These are phyloP conservation scores for Thelonectria olida DNA, from an alignment of 2,329 filamentous ascomycete genomes.

Conservation along the genomic window DNA sequence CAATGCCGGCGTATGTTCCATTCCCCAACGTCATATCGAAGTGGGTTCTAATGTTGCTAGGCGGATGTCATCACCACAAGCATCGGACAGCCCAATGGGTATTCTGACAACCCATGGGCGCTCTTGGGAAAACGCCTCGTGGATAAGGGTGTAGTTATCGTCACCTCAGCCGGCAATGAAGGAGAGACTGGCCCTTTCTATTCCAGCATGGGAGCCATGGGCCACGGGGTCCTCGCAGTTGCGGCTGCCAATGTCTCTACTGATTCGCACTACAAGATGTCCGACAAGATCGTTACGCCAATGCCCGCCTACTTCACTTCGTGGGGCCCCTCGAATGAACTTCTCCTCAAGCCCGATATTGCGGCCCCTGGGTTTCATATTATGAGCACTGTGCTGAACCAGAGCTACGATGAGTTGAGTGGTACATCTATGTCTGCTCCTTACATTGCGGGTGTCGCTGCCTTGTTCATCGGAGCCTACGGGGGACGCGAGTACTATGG, in stretches of 20 bases:
- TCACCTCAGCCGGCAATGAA: constrained; percentile 62
- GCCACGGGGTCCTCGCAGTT: constrained; percentile 46
- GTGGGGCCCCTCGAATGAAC: constrained; percentile 62
- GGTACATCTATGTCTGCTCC: constrained; percentile 68
- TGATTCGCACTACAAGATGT: constrained; percentile 48
- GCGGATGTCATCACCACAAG: constrained; percentile 56
- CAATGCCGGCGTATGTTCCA: constrained; percentile 41
- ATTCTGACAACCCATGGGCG: constrained; percentile 53
- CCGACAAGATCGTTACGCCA: constrained; percentile 36
- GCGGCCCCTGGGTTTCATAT: constrained; percentile 60
- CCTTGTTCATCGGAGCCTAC: constrained; percentile 53
- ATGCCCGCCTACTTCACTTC: constrained; percentile 58
- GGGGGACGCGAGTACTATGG: constrained; percentile 53
- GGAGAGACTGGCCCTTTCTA: constrained; percentile 60
- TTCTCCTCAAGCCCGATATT: constrained; percentile 61
- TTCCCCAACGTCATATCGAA: background rate
- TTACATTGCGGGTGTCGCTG: constrained; percentile 61
- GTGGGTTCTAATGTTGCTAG: constrained; percentile 25
- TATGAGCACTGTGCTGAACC: constrained; percentile 57
- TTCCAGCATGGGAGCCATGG: constrained; percentile 45
- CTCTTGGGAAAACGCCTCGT: constrained; percentile 52
- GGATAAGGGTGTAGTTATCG: constrained; percentile 57
- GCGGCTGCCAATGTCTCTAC: constrained; percentile 54
- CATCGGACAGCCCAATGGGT: constrained; percentile 51
- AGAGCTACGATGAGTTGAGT: constrained; percentile 55